Evolutionary conservation across 257 asterid genomes (phyloP).

Genomic region (Nicotiana tabacum): DNA sequence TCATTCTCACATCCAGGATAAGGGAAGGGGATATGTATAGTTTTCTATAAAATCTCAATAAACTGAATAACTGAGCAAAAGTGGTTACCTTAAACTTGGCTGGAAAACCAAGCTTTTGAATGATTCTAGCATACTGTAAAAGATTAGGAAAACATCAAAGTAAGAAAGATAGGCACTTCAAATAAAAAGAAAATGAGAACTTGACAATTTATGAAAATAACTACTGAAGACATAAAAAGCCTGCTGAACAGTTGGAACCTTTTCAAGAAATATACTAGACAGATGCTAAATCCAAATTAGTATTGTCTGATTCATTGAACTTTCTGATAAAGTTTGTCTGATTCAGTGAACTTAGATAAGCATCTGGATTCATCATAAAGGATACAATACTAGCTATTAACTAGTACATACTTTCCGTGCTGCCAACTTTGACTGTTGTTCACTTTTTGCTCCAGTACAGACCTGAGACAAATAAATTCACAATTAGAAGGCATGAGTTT

Average conservation of each 20-base stretch:
- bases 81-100: slow-evolving; percentile 70
- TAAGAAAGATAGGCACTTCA: not conserved
- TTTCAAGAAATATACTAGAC: not conserved
- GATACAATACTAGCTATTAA: not conserved
- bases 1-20: not conserved
- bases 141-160: not conserved
- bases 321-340: not conserved
- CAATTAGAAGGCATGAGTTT: not conserved
- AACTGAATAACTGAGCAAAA: not conserved
- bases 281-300: not conserved
- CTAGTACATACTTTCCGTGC: slow-evolving; percentile 58
- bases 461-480: slow-evolving; percentile 35
- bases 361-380: not conserved
- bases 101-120: slow-evolving; percentile 74
- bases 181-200: not conserved
- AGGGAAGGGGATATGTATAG: not conserved
- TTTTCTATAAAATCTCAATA: not conserved
- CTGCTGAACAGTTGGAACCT: not conserved
- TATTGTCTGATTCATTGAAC: not conserved
- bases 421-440: slow-evolving; percentile 68
- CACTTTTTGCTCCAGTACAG: slow-evolving; percentile 87
- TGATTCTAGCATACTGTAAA: slow-evolving; percentile 62
- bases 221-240: not conserved
- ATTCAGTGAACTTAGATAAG: not conserved
- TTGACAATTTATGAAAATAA: not conserved